A percentile compares a stretch with the other conserved stretches of the same genome.
Conservation (phyloP, 768 basidiomycete genomes). For the Xerocomellus dryophilus region DNA sequence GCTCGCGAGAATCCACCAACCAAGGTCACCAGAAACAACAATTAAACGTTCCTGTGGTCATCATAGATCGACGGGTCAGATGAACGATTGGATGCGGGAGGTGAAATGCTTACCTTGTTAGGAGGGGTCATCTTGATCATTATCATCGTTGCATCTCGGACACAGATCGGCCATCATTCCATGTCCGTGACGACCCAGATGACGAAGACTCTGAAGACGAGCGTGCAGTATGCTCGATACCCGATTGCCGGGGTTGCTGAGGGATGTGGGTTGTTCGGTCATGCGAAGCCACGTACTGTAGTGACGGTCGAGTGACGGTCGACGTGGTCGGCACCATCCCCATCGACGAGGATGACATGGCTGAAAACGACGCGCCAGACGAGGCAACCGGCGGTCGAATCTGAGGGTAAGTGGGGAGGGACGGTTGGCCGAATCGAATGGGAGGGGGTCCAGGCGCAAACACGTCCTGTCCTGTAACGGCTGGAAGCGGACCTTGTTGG, state of each 20-base stretch:
- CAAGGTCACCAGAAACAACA: neutral
- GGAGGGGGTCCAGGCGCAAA: conserved; percentile 4
- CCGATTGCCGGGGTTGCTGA: conserved; percentile 8
- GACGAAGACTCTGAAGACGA: conserved; percentile 15
- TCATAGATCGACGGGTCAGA: neutral
- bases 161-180: conserved; percentile 11
- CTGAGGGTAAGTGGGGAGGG: conserved; percentile 13
- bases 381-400: neutral
- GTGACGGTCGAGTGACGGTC: neutral
- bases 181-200: conserved; percentile 23
- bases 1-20: neutral
- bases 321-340: neutral
- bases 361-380: conserved; percentile 5
- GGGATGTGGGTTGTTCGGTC: conserved; percentile 1
- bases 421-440: conserved; percentile 24
- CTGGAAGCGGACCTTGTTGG: conserved; percentile 22
- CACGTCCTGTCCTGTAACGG: conserved; percentile 7
- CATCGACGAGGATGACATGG: conserved; percentile 7
- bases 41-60: neutral
- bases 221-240: conserved; percentile 10
- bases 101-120: neutral
- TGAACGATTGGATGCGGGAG: neutral
- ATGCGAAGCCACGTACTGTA: conserved; percentile 5
- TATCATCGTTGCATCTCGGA: conserved; percentile 5
- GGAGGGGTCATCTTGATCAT: conserved; percentile 1